Evolutionary conservation across 1,139 yeast species (phyloP).

Genomic region (Ogataea hybrid): DNA sequence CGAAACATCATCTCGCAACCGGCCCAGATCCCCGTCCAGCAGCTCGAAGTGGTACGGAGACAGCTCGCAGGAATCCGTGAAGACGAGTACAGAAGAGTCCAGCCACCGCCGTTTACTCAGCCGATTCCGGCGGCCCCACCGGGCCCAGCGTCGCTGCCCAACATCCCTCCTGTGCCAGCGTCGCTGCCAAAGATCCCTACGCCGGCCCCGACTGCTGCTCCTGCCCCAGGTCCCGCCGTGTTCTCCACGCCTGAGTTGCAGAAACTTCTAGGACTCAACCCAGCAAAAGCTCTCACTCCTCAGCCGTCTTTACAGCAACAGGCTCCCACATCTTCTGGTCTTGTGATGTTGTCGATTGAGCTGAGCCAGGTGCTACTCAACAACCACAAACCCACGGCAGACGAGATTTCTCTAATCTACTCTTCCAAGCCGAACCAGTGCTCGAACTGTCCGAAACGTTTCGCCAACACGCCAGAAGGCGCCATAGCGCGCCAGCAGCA

Average conservation of each 20-base stretch:
- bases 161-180: slow-evolving; percentile 1
- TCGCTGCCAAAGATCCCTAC: slow-evolving; percentile 12
- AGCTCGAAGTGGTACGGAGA: slow-evolving; percentile 35
- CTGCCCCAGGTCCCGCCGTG: slow-evolving; percentile 16
- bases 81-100: slow-evolving; percentile 31
- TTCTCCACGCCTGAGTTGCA: slow-evolving; percentile 24
- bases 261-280: slow-evolving; percentile 18
- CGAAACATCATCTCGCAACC: slow-evolving; percentile 35
- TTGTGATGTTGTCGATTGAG: slow-evolving; percentile 23
- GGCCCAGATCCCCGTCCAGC: slow-evolving; percentile 38
- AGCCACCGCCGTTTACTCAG: slow-evolving; percentile 22
- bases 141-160: slow-evolving; percentile 12
- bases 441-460: slow-evolving; percentile 86
- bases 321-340: slow-evolving; percentile 18
- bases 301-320: slow-evolving; percentile 14
- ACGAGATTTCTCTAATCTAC: slow-evolving; percentile 43
- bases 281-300: slow-evolving; percentile 6
- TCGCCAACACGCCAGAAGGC: slow-evolving; percentile 62
- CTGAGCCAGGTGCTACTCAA: slow-evolving; percentile 40
- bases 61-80: slow-evolving; percentile 32
- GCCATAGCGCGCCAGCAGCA: slow-evolving; percentile 56
- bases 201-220: slow-evolving; percentile 7
- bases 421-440: slow-evolving; percentile 75
- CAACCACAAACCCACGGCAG: slow-evolving; percentile 34
- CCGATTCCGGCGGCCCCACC: slow-evolving; percentile 9